These are phyloP conservation scores for Actinomortierella ambigua DNA, from an alignment of 371 early-diverging fungal genomes.

Conservation along the genomic window DNA sequence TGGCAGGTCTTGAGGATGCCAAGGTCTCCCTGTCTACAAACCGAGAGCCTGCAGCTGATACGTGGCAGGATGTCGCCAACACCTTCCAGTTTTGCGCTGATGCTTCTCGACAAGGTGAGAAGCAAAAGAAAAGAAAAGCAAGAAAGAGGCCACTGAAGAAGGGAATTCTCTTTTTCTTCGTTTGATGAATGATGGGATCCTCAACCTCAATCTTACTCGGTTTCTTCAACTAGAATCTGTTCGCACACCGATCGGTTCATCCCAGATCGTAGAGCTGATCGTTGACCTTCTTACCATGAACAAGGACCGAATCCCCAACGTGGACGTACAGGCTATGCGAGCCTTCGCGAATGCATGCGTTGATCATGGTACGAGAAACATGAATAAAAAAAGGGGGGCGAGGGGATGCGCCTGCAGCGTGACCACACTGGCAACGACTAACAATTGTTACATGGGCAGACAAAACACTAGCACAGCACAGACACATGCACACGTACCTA, in stretches of 20 bases:
- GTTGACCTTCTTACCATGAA: slow-evolving; percentile 42
- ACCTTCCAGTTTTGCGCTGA: slow-evolving; percentile 40
- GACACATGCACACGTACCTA: background rate
- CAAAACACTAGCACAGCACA: background rate
- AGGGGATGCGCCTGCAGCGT: too few relatives aligned
- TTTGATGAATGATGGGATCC: background rate
- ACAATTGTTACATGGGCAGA: background rate
- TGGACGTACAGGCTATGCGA: slow-evolving; percentile 67
- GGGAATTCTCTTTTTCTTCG: background rate
- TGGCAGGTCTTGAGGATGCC: slow-evolving; percentile 19
- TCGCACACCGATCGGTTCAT: slow-evolving; percentile 55
- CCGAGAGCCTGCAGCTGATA: slow-evolving; percentile 3
- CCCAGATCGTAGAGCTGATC: slow-evolving; percentile 46
- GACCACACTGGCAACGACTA: background rate
- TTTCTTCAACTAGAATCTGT: slow-evolving; percentile 46
- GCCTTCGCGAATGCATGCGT: slow-evolving; percentile 80
- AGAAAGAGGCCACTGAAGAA: background rate
- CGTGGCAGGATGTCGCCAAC: slow-evolving; percentile 33
- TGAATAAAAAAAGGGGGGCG: too few relatives aligned
- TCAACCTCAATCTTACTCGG: background rate
- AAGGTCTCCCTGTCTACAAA: slow-evolving; percentile 8
- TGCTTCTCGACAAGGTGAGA: slow-evolving; percentile 40
- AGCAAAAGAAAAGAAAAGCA: background rate
- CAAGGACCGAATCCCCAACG: slow-evolving; percentile 36
- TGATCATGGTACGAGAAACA: slow-evolving; percentile 66